Evolutionary conservation across 306 rosid genomes (phyloP), one percentile per base, ranked within the genome.

Genomic region (Pyrus bretschneideri): DNA sequence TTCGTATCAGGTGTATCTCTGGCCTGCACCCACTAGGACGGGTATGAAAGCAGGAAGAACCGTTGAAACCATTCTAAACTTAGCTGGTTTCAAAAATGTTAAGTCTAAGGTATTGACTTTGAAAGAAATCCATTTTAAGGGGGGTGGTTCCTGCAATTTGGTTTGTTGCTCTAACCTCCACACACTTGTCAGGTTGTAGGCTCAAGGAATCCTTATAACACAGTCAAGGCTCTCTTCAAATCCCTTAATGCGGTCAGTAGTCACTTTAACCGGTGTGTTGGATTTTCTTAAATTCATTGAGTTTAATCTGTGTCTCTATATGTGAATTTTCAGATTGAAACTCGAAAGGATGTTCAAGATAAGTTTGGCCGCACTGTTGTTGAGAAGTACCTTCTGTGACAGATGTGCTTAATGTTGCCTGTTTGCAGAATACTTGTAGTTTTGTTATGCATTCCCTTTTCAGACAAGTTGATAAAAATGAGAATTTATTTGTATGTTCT

Each of bases 291-390:
- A 22, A 55, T 54, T 31, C 6, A 10, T 49, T 2, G 42, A 69
- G 59, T 38, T 21, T 49, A 21, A 70, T 75, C 15, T 64, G 54
- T 71, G 66, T 76, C 75, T 52, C 57, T 72, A 68, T 21, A 3
- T 80, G 27, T 65, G 52, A 67, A 18, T 33, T 86, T 77, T 54
- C 93, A 94, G 98, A 85, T 92, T 66, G 97, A 94, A 84, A 92
- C 97, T 44, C 96, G 93, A 4, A 90, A 87, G 87, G 98, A 92
- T 80, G 89, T 90, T 46, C 95, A 92, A 90, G 93, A 90, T 75
- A 94, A 90, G 89, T 85, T 90, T 42, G 98, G 98, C 6, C 88
- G 97, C 70, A 91, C 98, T 42, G 97, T 94, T 73, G 97, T 92
- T 27, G 89, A 94, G 93, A 94, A 85, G 87, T 90, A 92, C 85